Percentiles rank a stretch among this genome's conserved stretches.
These are phyloP conservation scores for Talaromyces sp. DNA, from an alignment of 2,329 filamentous ascomycete species.

Conservation along the genomic window DNA sequence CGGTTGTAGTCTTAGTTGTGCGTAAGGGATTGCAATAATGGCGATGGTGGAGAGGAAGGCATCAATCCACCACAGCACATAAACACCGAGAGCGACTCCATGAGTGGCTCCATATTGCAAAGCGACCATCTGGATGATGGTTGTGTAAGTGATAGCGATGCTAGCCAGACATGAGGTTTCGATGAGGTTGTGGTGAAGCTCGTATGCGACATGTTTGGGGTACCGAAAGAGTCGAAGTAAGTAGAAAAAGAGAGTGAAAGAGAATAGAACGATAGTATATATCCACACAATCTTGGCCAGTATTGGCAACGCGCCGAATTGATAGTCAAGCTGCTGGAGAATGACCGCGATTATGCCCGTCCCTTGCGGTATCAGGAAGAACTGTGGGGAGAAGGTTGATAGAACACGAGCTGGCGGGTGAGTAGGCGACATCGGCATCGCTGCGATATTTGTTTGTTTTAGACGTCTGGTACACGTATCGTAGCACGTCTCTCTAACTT, in stretches of 20 bases:
- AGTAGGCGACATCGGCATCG: not conserved
- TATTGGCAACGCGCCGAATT: slow-evolving; percentile 34
- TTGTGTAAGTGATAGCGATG: slow-evolving; percentile 34
- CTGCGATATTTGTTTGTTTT: not conserved
- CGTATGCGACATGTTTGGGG: slow-evolving; percentile 25
- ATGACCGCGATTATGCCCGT: slow-evolving; percentile 34
- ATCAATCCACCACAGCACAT: slow-evolving; percentile 41
- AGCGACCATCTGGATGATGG: slow-evolving; percentile 50
- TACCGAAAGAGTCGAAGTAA: slow-evolving; percentile 29
- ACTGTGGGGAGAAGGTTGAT: slow-evolving; percentile 32
- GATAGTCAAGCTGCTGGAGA: slow-evolving; percentile 37
- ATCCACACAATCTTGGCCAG: slow-evolving; percentile 38
- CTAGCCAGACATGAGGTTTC: slow-evolving; percentile 38
- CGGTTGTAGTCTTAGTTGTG: slow-evolving; percentile 35
- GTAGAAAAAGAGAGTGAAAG: slow-evolving; percentile 27
- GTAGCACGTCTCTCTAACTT: no score
- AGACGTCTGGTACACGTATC: no score
- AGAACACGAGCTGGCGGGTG: slow-evolving; percentile 18
- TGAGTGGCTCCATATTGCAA: slow-evolving; percentile 44
- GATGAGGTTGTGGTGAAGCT: slow-evolving; percentile 27
- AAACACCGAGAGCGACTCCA: slow-evolving; percentile 26
- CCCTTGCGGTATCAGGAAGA: slow-evolving; percentile 38
- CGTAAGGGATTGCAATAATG: slow-evolving; percentile 31
- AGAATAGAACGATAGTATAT: slow-evolving; percentile 32
- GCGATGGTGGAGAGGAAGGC: slow-evolving; percentile 29